phyloP scores from a whole-genome alignment of 257 asterid species.

The Gentiana straminea region DNA sequence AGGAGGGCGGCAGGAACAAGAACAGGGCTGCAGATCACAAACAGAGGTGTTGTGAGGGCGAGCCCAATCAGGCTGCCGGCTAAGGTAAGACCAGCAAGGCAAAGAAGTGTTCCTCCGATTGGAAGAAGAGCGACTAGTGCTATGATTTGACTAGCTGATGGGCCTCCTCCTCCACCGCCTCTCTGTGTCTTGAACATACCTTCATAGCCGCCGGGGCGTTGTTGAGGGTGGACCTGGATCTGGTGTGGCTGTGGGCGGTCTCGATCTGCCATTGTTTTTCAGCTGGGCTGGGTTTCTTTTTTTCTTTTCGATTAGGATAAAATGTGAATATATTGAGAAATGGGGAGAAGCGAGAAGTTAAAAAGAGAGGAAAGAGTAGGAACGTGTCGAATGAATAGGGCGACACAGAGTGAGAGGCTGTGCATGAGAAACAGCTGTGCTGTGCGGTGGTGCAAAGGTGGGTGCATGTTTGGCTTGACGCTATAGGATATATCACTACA shows the following conservation, averaged over 20 bases:
- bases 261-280: conserved; percentile 28
- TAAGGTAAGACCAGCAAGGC: conserved; percentile 48
- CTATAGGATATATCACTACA: too few species aligned
- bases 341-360: conserved; percentile 7
- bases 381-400: conserved; percentile 48
- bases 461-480: too few species aligned
- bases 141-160: conserved; percentile 44
- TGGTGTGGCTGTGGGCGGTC: conserved; percentile 47
- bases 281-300: too few species aligned
- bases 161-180: conserved; percentile 40
- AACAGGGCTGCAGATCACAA: conserved; percentile 69
- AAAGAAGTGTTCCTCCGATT: conserved; percentile 47
- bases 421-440: conserved; percentile 45
- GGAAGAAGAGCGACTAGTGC: conserved; percentile 65
- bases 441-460: too few species aligned
- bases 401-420: conserved; percentile 16
- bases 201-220: conserved; percentile 11
- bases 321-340: neutral
- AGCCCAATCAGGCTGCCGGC: conserved; percentile 49
- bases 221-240: conserved; percentile 35
- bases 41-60: conserved; percentile 57
- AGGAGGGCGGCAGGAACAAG: conserved; percentile 54
- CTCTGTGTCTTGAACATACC: conserved; percentile 22
- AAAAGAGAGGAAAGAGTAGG: conserved; percentile 22
- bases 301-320: neutral